Evolutionary conservation across 768 basidiomycete genomes (phyloP), one percentile per base, ranked within the genome.

Genomic region (Phlebiopsis flavidoalba): DNA sequence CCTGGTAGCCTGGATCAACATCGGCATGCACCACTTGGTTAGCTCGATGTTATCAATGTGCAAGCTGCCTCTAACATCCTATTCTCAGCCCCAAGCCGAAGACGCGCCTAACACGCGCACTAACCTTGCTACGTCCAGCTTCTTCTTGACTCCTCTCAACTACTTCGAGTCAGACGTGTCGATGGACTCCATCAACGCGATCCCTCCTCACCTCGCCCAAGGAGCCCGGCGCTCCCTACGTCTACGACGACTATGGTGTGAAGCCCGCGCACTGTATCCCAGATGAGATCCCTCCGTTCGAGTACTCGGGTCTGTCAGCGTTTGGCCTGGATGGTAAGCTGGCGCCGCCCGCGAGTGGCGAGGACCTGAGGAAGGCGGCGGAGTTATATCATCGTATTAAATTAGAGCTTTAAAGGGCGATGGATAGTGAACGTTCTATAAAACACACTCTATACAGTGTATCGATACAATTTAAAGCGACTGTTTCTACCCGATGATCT

Each of bases 11-110:
- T 88, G 86, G 84, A 67, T 88, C 57, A 86, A 87, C 63, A 64
- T 88, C 43, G 87, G 86, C 21, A 87, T 78, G 73, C 86, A 88
- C 69, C 86, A 88, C 65, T 72, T 87, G 53, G 81, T 81, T 60
- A 37, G 76, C 36, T 43, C 10, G 40, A 2, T 43, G 40, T 31
- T 31, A 31, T 33, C 15, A 53, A 22, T n/a, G 15, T n/a, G n/a
- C 21, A 51, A 14, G 5, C 12, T 7, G 3, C 6, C 51, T 37
- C 24, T 53, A 21, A 37, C 15, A 36, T 51, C 26, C 17, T 17
- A 11, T 33, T 24, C 24, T 59, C 57, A 82, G 81, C 84, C 84
- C 1, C 81, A 83, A 65, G 80, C 86, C 4, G 86, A 88, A 71
- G 85, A 87, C 70, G 77, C 81, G 1, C 85, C 85, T 0, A 83